These are phyloP conservation scores for Aspergillus novoparasiticus DNA, from an alignment of 2,329 filamentous ascomycete genomes.

Conservation along the genomic window DNA sequence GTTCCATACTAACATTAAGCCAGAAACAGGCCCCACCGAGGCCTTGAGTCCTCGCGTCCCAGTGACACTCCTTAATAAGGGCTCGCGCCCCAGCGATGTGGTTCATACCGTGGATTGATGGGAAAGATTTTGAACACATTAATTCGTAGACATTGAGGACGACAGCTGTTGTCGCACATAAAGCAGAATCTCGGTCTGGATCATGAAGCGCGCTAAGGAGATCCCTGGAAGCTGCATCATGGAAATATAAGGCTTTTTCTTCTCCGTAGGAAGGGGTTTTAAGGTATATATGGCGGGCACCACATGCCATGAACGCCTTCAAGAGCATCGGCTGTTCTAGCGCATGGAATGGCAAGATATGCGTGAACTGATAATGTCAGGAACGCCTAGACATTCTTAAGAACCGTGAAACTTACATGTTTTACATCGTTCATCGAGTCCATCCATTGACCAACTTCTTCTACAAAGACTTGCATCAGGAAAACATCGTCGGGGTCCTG, in stretches of 20 bases:
- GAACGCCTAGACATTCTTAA: not conserved
- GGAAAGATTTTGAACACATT: conserved; percentile 74
- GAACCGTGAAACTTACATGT: conserved; percentile 54
- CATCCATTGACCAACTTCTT: conserved; percentile 92
- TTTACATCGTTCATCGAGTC: conserved; percentile 84
- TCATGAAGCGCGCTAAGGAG: conserved; percentile 78
- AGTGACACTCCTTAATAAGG: conserved; percentile 84
- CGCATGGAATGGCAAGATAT: conserved; percentile 79
- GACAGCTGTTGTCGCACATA: conserved; percentile 85
- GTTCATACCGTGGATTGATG: conserved; percentile 72
- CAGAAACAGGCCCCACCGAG: conserved; percentile 90
- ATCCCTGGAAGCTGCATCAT: conserved; percentile 80
- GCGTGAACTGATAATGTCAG: conserved; percentile 63
- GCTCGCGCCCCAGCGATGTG: conserved; percentile 84
- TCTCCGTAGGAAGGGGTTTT: conserved; percentile 71
- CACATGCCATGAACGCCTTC: conserved; percentile 86
- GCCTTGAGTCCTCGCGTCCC: conserved; percentile 77
- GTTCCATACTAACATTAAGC: conserved; percentile 87
- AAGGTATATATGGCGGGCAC: conserved; percentile 76
- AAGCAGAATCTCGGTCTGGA: conserved; percentile 77
- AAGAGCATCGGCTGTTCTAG: conserved; percentile 83
- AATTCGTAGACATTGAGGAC: conserved; percentile 91
- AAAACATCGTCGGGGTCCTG: conserved; percentile 75
- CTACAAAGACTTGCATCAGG: conserved; percentile 91
- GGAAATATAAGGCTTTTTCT: conserved; percentile 79